Percentiles rank a stretch among this genome's conserved stretches.
These are phyloP conservation scores for Thraustochytrium sp. DNA, from an alignment of 352 stramenopile genomes.

Conservation along the genomic window DNA sequence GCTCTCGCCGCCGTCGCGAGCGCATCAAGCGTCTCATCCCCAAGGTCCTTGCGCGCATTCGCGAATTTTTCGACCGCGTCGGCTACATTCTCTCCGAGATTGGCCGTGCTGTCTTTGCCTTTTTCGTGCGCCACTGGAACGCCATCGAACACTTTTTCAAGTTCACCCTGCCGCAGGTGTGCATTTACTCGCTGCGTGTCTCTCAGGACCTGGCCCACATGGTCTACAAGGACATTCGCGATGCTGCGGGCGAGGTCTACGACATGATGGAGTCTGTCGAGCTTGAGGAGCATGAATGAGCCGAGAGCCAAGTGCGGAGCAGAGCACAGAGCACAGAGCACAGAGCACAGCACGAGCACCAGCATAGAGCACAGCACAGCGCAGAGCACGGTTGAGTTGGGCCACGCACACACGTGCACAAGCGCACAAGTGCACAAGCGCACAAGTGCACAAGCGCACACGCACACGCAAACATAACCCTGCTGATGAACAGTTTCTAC, in stretches of 20 bases:
- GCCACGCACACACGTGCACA: too few species aligned
- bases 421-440: too few species aligned
- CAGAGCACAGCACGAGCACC: too few species aligned
- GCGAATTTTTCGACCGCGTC: neutral
- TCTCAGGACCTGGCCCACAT: neutral
- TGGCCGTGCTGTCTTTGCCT: neutral
- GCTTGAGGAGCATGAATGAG: neutral
- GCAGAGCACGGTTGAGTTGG: too few species aligned
- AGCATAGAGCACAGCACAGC: too few species aligned
- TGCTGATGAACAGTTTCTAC: too few species aligned
- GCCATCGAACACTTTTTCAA: slow-evolving; percentile 10
- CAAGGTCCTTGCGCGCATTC: neutral
- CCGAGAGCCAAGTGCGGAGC: neutral
- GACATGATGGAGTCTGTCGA: slow-evolving; percentile 8
- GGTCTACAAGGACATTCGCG: neutral
- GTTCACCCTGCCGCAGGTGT: neutral
- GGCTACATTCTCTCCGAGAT: neutral
- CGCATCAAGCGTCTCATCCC: neutral
- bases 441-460: too few species aligned
- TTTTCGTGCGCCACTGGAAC: neutral
- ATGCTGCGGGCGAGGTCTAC: neutral
- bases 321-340: too few species aligned
- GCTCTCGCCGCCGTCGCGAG: neutral
- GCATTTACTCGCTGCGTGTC: neutral
- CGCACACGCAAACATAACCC: too few species aligned